Evolutionary conservation across 768 basidiomycete genomes (phyloP), one percentile per base, ranked within the genome.

Genomic region (Leccinum obscurum): DNA sequence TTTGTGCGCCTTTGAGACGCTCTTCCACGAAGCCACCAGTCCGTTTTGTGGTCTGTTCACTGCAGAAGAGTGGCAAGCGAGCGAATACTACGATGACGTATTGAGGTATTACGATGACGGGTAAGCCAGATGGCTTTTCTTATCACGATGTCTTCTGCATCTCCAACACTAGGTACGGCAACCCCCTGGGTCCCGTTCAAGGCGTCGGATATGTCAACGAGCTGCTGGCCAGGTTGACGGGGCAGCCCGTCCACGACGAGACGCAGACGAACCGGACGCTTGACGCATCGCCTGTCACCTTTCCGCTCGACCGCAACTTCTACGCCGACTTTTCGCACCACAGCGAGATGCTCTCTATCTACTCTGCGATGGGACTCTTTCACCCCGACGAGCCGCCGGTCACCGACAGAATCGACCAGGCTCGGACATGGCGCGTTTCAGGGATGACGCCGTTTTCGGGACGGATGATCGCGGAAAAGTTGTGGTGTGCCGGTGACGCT

Each of bases 201-300:
- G 92, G 92, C 34, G 87, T 94, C 4, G 94, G 93, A 6, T 96
- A 90, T 70, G 79, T 90, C 68, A 94, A 93, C 70, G 93, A 95
- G 75, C 82, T 96, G 17, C 71, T 95, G 22, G 90, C 92, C 0
- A 85, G 95, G 10, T 80, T 95, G 49, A 90, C 87, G 0, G 78
- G 79, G 13, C 72, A 71, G 17, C 83, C 86, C 3, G 90, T 92
- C 35, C 70, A 68, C 44, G 91, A 93, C 72, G 62, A 79, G 63
- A 93, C 92, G 0, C 87, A 89, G 64, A 91, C 89, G 4, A 94
- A 95, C 72, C 73, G 72, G 13, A 94, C 92, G 0, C 80, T 95
- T 17, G 85, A 90, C 68, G 64, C 76, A 2, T 79, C 82, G 5
- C 83, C 85, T 0, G 66, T 64, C 6, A 93, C 90, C 1, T 95